phyloP scores from a whole-genome alignment of 2,329 filamentous ascomycete species.

The Fusarium annulatum region DNA sequence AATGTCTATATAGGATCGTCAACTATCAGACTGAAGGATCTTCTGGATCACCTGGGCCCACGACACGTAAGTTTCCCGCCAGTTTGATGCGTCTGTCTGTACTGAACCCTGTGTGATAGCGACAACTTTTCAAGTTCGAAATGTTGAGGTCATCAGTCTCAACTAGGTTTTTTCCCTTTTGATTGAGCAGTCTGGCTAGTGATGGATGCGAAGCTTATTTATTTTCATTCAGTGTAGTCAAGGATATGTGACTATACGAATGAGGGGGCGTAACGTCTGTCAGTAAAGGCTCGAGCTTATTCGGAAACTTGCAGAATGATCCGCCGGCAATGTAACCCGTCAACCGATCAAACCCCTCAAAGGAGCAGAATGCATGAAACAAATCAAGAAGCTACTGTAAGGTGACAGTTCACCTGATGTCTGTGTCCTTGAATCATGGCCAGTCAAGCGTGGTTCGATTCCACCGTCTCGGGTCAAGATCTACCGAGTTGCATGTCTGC shows the following conservation, averaged over 20 bases:
- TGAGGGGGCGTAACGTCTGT: not conserved
- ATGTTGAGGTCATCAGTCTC: slow-evolving; percentile 30
- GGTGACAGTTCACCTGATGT: slow-evolving; percentile 9
- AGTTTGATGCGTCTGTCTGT: rapidly evolving
- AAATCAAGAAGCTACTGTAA: not conserved
- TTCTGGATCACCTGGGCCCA: slow-evolving; percentile 30
- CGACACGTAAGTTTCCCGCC: not conserved
- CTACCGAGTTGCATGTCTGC: slow-evolving; percentile 4
- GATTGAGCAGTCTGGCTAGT: not conserved
- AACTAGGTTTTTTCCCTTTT: not conserved
- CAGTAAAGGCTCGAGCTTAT: not conserved
- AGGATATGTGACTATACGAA: too few species aligned
- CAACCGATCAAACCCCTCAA: slow-evolving; percentile 1
- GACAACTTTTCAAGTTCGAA: slow-evolving; percentile 28
- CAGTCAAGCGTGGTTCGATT: not conserved
- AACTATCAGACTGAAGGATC: slow-evolving; percentile 36
- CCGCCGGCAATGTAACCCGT: slow-evolving; percentile 21
- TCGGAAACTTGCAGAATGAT: slow-evolving; percentile 3
- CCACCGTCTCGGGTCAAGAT: slow-evolving; percentile 28
- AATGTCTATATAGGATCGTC: slow-evolving; percentile 6
- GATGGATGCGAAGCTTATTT: not conserved
- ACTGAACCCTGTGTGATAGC: not conserved
- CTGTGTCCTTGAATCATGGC: not conserved
- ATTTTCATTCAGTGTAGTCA: not conserved
- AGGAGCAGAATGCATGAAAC: not conserved